These are phyloP conservation scores for Citrus glauca DNA, from an alignment of 345 rosid species.

Conservation along the genomic window DNA sequence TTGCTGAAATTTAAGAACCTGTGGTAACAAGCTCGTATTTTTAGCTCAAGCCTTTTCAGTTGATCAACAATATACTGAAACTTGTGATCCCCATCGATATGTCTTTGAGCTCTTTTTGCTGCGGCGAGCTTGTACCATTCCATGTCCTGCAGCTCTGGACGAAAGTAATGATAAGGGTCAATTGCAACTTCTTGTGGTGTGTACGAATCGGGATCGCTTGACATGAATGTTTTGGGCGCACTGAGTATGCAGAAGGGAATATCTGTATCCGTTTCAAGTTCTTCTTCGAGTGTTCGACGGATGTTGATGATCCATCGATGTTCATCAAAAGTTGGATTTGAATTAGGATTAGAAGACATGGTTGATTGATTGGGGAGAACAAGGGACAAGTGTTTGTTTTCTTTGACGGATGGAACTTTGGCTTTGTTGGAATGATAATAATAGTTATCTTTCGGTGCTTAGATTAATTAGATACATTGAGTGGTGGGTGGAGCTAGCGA, in stretches of 20 bases:
- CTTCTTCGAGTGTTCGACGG: conserved; percentile 41
- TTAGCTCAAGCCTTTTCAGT: conserved; percentile 28
- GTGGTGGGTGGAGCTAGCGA: no score
- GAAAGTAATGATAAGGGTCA: conserved; percentile 71
- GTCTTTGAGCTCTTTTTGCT: conserved; percentile 42
- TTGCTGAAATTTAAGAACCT: conserved; percentile 32
- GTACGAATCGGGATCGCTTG: conserved; percentile 50
- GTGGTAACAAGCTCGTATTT: conserved; percentile 59
- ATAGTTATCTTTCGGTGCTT: no score
- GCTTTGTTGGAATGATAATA: no score
- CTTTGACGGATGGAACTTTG: no score
- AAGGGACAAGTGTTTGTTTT: no score
- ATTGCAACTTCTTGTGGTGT: conserved; percentile 68
- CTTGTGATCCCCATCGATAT: conserved; percentile 13
- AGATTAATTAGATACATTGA: no score
- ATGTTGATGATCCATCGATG: conserved; percentile 55
- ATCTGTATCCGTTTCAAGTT: conserved; percentile 44
- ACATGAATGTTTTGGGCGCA: conserved; percentile 52
- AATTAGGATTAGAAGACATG: no score
- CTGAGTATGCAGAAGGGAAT: conserved; percentile 50
- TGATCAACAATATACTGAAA: conserved; percentile 46
- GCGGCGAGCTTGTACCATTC: conserved; percentile 59
- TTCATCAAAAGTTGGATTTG: conserved; percentile 42
- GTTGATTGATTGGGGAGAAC: no score
- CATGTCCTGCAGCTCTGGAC: conserved; percentile 64